These are phyloP conservation scores for Corynascus novoguineensis DNA, from an alignment of 495 filamentous ascomycete species.

Conservation along the genomic window DNA sequence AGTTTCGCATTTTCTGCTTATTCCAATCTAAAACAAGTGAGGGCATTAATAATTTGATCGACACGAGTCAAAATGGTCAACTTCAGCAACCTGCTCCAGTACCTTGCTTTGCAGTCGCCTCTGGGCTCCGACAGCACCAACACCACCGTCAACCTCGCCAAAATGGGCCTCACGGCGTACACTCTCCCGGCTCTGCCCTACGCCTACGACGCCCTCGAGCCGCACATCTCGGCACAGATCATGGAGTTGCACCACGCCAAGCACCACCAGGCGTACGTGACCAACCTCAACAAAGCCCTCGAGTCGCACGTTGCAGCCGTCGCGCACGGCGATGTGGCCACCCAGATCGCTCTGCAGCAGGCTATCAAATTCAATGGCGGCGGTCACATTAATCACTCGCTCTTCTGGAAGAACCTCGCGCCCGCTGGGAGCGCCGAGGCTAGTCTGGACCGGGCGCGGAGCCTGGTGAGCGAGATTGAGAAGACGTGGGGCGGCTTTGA, in stretches of 20 bases:
- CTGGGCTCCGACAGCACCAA: background rate
- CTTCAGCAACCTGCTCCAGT: constrained; percentile 25
- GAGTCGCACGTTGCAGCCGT: constrained; percentile 49
- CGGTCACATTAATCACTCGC: constrained; percentile 85
- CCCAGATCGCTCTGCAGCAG: constrained; percentile 69
- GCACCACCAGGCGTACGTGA: constrained; percentile 71
- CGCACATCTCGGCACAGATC: constrained; percentile 84
- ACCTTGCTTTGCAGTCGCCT: constrained; percentile 24
- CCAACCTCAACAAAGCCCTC: constrained; percentile 59
- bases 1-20: constrained; percentile 3
- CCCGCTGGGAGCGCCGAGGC: constrained; percentile 62
- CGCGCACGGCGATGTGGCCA: constrained; percentile 42
- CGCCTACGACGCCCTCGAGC: constrained; percentile 68
- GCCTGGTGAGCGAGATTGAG: constrained; percentile 59
- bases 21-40: background rate
- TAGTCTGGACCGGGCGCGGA: constrained; percentile 54
- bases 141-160: constrained; percentile 19
- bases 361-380: constrained; percentile 87
- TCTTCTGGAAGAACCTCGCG: constrained; percentile 92
- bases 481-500: constrained; percentile 60
- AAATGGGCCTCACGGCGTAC: constrained; percentile 31
- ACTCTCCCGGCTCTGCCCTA: constrained; percentile 41
- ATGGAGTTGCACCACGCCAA: constrained; percentile 82
- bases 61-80: constrained; percentile 28
- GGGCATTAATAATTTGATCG: background rate